Percentiles rank a stretch among this genome's conserved stretches.
phyloP scores from a whole-genome alignment of 1,284 basidiomycete species.

The Boletus mariae region DNA sequence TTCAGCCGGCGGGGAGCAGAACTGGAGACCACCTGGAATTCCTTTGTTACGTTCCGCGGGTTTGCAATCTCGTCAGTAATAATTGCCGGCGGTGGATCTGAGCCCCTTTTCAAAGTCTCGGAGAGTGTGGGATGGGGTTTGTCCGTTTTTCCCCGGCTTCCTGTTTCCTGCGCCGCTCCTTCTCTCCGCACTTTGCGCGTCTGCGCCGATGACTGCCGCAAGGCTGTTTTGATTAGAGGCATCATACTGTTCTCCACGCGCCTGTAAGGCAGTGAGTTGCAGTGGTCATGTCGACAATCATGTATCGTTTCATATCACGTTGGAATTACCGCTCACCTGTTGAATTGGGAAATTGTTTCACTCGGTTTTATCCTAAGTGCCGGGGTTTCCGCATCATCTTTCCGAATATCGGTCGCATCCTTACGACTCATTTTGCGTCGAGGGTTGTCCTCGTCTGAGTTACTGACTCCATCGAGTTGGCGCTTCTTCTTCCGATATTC shows the following conservation, averaged over 20 bases:
- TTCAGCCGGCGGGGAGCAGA: constrained; percentile 63
- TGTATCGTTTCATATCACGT: constrained; percentile 6
- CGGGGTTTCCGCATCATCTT: constrained; percentile 17
- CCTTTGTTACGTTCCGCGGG: constrained; percentile 38
- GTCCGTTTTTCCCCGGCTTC: constrained; percentile 9
- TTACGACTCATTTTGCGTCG: constrained; percentile 39
- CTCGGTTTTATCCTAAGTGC: constrained; percentile 54
- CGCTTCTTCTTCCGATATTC: constrained; percentile 53
- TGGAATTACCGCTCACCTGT: constrained; percentile 46
- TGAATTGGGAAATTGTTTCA: constrained; percentile 71
- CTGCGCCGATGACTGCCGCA: constrained; percentile 52
- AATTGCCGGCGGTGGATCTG: constrained; percentile 15
- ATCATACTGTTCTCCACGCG: constrained; percentile 70
- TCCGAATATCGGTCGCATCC: constrained; percentile 18
- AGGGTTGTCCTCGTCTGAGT: constrained; percentile 28
- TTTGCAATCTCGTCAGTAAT: constrained; percentile 18
- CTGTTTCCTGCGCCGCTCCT: constrained; percentile 32
- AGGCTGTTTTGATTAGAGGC: constrained; percentile 56
- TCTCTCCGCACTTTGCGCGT: constrained; percentile 46
- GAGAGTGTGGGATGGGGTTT: constrained; percentile 15
- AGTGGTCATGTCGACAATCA: constrained; percentile 7
- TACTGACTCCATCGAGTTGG: constrained; percentile 34
- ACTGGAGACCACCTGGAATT: constrained; percentile 53
- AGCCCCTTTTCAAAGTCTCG: constrained; percentile 13
- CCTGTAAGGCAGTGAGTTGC: constrained; percentile 34